Conservation (phyloP, 306 rosid species). For the Vigna hirtella region DNA sequence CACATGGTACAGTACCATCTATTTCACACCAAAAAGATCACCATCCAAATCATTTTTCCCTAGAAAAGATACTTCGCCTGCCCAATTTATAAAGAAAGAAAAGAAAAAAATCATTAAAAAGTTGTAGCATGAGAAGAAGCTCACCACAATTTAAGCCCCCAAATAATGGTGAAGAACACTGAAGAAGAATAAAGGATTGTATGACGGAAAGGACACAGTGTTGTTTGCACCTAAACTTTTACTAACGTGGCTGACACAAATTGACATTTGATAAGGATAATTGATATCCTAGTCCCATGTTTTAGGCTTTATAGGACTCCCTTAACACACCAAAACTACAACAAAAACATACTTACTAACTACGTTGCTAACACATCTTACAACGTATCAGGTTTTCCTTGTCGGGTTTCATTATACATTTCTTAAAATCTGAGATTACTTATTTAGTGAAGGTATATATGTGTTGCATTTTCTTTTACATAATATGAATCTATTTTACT, state of each 20-base stretch:
- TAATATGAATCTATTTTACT: too few relatives aligned
- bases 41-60: constrained; percentile 43
- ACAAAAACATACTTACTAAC: too few relatives aligned
- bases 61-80: constrained; percentile 21
- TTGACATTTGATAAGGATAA: constrained; percentile 40
- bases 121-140: constrained; percentile 32
- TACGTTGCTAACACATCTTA: too few relatives aligned
- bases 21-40: constrained; percentile 43
- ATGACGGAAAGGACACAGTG: constrained; percentile 35
- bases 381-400: too few relatives aligned
- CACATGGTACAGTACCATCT: constrained; percentile 38
- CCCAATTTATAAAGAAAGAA: constrained; percentile 21
- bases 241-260: constrained; percentile 41
- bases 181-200: constrained; percentile 26
- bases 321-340: not conserved
- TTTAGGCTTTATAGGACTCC: constrained; percentile 35
- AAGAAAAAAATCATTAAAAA: constrained; percentile 13
- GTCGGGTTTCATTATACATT: too few relatives aligned
- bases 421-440: too few relatives aligned
- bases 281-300: constrained; percentile 33
- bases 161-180: constrained; percentile 29
- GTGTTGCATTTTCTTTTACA: too few relatives aligned
- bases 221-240: constrained; percentile 44
- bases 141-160: constrained; percentile 41
- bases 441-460: too few relatives aligned